Evolutionary conservation across 2,329 filamentous ascomycete species (phyloP).

Genomic region (Cladophialophora bantiana): DNA sequence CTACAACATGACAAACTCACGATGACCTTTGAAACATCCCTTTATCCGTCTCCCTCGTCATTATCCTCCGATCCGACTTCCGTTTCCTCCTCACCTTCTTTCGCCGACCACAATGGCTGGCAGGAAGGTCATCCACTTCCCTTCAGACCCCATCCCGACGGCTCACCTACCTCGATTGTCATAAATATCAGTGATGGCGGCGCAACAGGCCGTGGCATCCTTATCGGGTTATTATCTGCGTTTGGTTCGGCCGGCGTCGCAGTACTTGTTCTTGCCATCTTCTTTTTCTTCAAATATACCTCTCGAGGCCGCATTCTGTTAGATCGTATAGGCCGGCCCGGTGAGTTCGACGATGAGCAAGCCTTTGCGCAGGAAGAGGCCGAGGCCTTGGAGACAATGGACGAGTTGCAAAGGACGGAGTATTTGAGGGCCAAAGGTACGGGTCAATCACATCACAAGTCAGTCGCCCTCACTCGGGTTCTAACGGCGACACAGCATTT

Average conservation of each 20-base stretch:
- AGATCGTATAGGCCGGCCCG: slow-evolving; percentile 89
- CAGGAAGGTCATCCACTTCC: slow-evolving; percentile 17
- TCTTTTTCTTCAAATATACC: slow-evolving; percentile 96
- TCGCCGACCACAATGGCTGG: slow-evolving; percentile 27
- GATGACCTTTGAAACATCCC: slow-evolving; percentile 36
- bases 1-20: slow-evolving; percentile 35
- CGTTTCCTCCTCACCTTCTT: slow-evolving; percentile 21
- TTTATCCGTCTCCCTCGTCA: slow-evolving; percentile 28
- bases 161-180: slow-evolving; percentile 40
- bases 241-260: slow-evolving; percentile 90
- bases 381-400: slow-evolving; percentile 93
- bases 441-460: slow-evolving; percentile 34
- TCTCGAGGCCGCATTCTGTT: slow-evolving; percentile 86
- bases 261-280: slow-evolving; percentile 76
- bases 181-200: slow-evolving; percentile 52
- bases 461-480: not conserved
- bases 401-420: slow-evolving; percentile 86
- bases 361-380: slow-evolving; percentile 92
- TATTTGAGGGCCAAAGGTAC: slow-evolving; percentile 94
- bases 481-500: slow-evolving; percentile 69
- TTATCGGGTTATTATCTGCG: slow-evolving; percentile 93
- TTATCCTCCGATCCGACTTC: slow-evolving; percentile 29
- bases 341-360: slow-evolving; percentile 98
- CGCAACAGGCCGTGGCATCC: slow-evolving; percentile 75
- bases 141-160: slow-evolving; percentile 28